These are phyloP conservation scores for Fusarium austroafricanum DNA, from an alignment of 2,329 filamentous ascomycete genomes.

Conservation along the genomic window DNA sequence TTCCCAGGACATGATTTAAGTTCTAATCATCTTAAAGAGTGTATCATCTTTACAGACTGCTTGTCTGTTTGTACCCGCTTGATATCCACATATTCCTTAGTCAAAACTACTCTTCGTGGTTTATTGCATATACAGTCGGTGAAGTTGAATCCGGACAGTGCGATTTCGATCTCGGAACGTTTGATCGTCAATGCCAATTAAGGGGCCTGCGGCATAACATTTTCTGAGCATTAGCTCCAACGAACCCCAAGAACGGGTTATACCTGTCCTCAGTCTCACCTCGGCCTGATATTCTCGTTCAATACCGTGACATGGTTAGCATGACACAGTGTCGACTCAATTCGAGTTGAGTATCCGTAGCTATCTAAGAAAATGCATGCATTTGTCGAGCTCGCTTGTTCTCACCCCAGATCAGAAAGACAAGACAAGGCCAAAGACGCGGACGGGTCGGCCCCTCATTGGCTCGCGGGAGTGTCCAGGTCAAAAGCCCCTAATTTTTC, in stretches of 20 bases:
- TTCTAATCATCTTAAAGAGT: not conserved
- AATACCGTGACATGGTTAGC: slow-evolving; percentile 6
- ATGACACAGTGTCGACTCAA: slow-evolving; percentile 36
- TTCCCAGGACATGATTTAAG: not conserved
- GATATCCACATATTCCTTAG: not conserved
- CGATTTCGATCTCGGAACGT: slow-evolving; percentile 28
- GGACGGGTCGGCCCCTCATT: slow-evolving; percentile 48
- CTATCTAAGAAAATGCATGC: slow-evolving; percentile 19
- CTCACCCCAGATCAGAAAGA: slow-evolving; percentile 34
- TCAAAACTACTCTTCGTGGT: not conserved
- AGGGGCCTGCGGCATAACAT: slow-evolving; percentile 29
- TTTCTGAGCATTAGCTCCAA: slow-evolving; percentile 12
- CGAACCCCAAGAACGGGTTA: not conserved
- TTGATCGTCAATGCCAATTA: slow-evolving; percentile 40
- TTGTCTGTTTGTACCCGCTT: not conserved
- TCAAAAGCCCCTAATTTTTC: slow-evolving; percentile 44
- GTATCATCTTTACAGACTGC: not conserved
- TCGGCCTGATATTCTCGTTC: slow-evolving; percentile 9
- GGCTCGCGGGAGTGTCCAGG: slow-evolving; percentile 36
- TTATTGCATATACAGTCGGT: not conserved
- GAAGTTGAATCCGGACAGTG: slow-evolving; percentile 29
- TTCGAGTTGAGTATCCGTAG: slow-evolving; percentile 7
- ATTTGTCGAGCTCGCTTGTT: slow-evolving; percentile 36
- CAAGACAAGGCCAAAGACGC: slow-evolving; percentile 37
- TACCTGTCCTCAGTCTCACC: slow-evolving; percentile 4